Percentiles rank a stretch among this genome's conserved stretches.
Evolutionary conservation across 345 rosid genomes (phyloP).

Genomic region (Jatropha curcas): DNA sequence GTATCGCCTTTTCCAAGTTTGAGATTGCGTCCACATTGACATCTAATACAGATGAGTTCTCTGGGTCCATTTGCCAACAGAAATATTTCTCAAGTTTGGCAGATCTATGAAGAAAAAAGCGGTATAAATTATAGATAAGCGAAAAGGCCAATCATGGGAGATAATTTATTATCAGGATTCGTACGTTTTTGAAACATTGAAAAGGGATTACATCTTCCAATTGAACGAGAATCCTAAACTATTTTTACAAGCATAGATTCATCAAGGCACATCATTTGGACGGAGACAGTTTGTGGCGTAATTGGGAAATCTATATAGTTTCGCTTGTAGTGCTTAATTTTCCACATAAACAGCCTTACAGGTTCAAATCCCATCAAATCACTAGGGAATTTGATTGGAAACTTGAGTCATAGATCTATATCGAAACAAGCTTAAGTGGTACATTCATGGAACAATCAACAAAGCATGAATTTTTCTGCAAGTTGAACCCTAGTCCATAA

Average conservation of each 20-base stretch:
- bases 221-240: constrained; percentile 19
- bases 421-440: constrained; percentile 14
- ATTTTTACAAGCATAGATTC: constrained; percentile 26
- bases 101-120: background rate
- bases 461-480: background rate
- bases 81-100: background rate
- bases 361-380: constrained; percentile 18
- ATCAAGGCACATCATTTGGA: constrained; percentile 22
- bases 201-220: background rate
- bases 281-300: constrained; percentile 22
- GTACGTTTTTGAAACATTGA: constrained; percentile 8
- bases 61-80: constrained; percentile 18
- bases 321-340: constrained; percentile 20
- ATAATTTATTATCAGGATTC: constrained; percentile 4
- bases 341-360: constrained; percentile 1
- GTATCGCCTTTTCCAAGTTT: constrained; percentile 13
- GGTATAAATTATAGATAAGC: background rate
- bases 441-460: constrained; percentile 11
- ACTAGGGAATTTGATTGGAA: background rate
- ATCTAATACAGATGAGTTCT: constrained; percentile 24
- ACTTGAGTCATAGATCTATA: constrained; percentile 23
- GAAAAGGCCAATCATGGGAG: background rate
- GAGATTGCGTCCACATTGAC: constrained; percentile 23
- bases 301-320: too few relatives aligned
- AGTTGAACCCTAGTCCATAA: constrained; percentile 16